Evolutionary conservation across 2,329 filamentous ascomycete species (phyloP).

Genomic region (Ophiognomonia clavigignenti-juglandacearum): DNA sequence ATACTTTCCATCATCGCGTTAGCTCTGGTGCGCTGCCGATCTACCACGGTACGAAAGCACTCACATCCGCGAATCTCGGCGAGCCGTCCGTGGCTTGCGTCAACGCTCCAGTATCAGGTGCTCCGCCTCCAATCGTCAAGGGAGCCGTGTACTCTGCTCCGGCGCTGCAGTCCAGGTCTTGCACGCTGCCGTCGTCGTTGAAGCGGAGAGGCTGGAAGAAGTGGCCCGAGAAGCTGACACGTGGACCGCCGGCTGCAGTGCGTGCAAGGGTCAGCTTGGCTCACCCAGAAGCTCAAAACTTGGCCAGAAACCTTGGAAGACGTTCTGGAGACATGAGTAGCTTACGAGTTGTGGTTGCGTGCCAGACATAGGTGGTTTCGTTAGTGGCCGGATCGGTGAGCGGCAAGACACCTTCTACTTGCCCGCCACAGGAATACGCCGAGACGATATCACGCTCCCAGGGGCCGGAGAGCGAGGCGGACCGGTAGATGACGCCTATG

Average conservation of each 20-base stretch:
- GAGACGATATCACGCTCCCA: conserved; percentile 9
- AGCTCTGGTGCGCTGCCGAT: neutral
- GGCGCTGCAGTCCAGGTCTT: conserved; percentile 4
- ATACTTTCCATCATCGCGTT: neutral
- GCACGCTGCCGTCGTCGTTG: conserved; percentile 8
- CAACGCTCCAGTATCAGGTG: conserved; percentile 2
- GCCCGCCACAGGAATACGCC: conserved; percentile 1
- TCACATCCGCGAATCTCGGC: conserved; percentile 4
- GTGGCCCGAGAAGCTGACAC: conserved; percentile 8
- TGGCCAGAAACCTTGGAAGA: neutral
- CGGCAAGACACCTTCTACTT: conserved; percentile 7
- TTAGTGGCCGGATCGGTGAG: conserved; percentile 8
- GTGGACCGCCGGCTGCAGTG: neutral
- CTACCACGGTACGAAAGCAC: neutral
- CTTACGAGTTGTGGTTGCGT: conserved; percentile 5
- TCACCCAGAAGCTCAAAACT: too few relatives aligned
- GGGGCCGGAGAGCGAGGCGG: conserved; percentile 2
- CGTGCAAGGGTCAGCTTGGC: neutral
- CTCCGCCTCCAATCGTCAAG: neutral
- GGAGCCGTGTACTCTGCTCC: conserved; percentile 1
- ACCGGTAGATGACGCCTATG: conserved; percentile 6
- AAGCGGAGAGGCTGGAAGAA: conserved; percentile 10
- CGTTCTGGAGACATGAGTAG: neutral
- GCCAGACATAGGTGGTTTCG: conserved; percentile 12
- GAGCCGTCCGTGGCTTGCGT: conserved; percentile 3